Evolutionary conservation across 306 rosid genomes (phyloP).

Genomic region (Begonia loranthoides): DNA sequence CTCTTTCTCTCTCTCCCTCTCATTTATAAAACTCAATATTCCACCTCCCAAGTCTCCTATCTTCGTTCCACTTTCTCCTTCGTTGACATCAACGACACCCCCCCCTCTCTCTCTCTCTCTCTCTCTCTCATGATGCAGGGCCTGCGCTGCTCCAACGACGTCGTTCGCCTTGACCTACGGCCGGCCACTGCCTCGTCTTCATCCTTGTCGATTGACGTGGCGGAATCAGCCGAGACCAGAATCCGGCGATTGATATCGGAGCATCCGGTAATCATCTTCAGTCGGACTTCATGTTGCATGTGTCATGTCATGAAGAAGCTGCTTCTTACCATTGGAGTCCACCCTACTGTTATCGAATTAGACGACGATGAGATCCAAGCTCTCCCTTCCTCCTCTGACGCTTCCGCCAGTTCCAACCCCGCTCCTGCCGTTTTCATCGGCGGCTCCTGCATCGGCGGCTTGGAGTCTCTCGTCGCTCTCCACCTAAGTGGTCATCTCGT

Average conservation of each 20-base stretch:
- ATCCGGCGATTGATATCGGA: conserved; percentile 85
- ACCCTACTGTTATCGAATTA: conserved; percentile 90
- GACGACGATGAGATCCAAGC: conserved; percentile 76
- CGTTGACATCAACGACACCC: conserved; percentile 32
- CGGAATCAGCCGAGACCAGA: conserved; percentile 58
- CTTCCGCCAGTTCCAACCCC: neutral
- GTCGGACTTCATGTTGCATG: conserved; percentile 85
- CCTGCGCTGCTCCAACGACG: conserved; percentile 48
- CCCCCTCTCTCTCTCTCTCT: neutral
- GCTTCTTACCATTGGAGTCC: conserved; percentile 71
- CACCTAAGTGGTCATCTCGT: conserved; percentile 86
- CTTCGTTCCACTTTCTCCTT: neutral
- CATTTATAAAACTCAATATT: neutral
- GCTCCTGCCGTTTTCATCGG: conserved; percentile 59
- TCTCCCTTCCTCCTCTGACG: conserved; percentile 22
- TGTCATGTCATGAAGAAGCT: conserved; percentile 98
- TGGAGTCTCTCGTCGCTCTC: conserved; percentile 88
- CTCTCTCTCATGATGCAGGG: conserved; percentile 44
- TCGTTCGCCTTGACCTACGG: conserved; percentile 33
- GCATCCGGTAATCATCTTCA: conserved; percentile 83
- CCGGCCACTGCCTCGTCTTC: conserved; percentile 7
- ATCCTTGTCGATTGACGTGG: conserved; percentile 69
- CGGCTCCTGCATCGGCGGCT: conserved; percentile 62
- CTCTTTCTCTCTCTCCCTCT: neutral
- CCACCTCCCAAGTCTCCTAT: neutral